These are phyloP conservation scores for Saccharomycopsis microspora DNA, from an alignment of 805 yeast species.

Conservation along the genomic window DNA sequence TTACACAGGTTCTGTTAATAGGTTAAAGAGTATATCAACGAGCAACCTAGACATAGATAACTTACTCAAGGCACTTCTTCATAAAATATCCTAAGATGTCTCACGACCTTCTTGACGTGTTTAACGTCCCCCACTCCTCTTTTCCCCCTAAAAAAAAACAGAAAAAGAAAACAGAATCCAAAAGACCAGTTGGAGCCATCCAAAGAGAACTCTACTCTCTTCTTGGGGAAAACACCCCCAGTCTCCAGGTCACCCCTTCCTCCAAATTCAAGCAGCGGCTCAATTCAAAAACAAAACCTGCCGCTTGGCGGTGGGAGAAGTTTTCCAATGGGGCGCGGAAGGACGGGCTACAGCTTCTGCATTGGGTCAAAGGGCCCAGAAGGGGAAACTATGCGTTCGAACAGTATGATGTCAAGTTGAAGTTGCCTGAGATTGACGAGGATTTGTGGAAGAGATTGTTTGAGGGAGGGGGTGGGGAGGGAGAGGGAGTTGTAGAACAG, in stretches of 20 bases:
- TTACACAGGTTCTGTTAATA: too few species aligned
- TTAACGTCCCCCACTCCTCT: constrained; percentile 43
- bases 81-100: constrained; percentile 18
- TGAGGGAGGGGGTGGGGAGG: too few species aligned
- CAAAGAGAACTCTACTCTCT: constrained; percentile 82
- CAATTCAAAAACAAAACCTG: constrained; percentile 38
- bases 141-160: constrained; percentile 17
- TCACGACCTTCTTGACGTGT: constrained; percentile 66
- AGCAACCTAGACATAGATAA: too few species aligned
- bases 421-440: constrained; percentile 40
- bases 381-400: constrained; percentile 41
- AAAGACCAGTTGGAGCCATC: constrained; percentile 46
- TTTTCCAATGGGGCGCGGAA: constrained; percentile 46
- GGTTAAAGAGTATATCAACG: too few species aligned
- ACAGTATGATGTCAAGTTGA: constrained; percentile 57
- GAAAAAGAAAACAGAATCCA: constrained; percentile 19
- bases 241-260: constrained; percentile 26
- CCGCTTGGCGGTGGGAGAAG: constrained; percentile 70
- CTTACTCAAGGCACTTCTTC: too few species aligned
- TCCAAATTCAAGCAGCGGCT: constrained; percentile 9
- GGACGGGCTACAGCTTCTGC: constrained; percentile 46
- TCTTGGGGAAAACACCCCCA: constrained; percentile 87
- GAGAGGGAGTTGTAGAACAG: background rate
- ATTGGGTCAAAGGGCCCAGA: constrained; percentile 79
- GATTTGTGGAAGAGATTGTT: too few species aligned